Base-by-base conservation (phyloP, 2,329 filamentous ascomycete genomes). In the Colletotrichum shisoi region DNA sequence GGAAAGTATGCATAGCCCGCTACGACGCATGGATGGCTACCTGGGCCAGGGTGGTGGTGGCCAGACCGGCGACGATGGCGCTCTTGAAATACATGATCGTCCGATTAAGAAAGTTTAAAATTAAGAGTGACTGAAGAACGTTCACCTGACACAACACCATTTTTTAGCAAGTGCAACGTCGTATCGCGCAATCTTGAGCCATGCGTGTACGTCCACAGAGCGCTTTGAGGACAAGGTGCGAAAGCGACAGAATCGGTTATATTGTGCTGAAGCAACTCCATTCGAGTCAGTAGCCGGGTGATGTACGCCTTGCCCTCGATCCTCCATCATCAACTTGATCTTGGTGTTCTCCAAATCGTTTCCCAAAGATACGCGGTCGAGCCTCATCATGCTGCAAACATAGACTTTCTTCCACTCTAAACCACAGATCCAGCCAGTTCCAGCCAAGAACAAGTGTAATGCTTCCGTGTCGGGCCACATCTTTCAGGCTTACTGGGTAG, bases 401-500 rank as follows among this genome's bases (percentile, higher is more conserved):
- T 44, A 31, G 57, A 48, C 24, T 62, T 64, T 61, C 57, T 61
- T 61, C 57, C 62, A 48, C 13, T 62, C 13, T 34, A 8, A 34
- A 21, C 46, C 7, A 44, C 37, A 21, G 40, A 27, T 11, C 15
- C 5, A 8, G 2, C 34, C 19, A 31, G 11, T 6, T 13, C 21
- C 21, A 39, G n/a, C 27, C 27, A 44, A 37, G 39, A 9, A 45
- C 31, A 8, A 21, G 15, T 21, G 21, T 57, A 37, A 45, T 17
- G 5, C 13, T 39, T 37, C 58, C 34, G 34, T 56, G 57, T 61
- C 58, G 7, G 46, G n/a, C 15, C 17, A 42, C 31, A 24, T 12
- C 34, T 46, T 24, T 48, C 31, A 24, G 5, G 51, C 51, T 19
- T 57, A 34, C 42, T 59, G 54, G 12, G 57, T 53, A 15, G 62